Evolutionary conservation across 768 basidiomycete species (phyloP), one percentile per base, ranked within the genome.

Genomic region (Kondoa subrosea): DNA sequence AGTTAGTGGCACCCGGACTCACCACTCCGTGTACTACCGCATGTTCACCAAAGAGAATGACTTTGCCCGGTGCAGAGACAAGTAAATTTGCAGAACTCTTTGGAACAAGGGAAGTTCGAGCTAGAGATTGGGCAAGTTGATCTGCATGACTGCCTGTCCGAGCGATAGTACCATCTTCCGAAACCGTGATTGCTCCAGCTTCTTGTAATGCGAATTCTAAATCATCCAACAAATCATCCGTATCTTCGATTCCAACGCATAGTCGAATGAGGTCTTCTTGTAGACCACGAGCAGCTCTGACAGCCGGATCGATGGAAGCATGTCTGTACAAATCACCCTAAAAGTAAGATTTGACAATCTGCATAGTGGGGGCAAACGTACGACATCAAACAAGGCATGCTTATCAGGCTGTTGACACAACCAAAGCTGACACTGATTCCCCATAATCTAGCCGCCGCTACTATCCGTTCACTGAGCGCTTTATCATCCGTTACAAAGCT

Each of bases 361-460:
- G 56, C 25, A 58, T 26, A 29, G 67, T 21, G n/a, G 57, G 32
- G 21, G 31, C 25, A 0, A 56, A 87, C 92, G 80, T 78, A 97
- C 93, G 91, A 95, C 95, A 99, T 97, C 73, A 90, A 85, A 77
- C 95, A 97, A 40, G 95, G 95, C 93, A 99, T 96, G 71, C 88
- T 91, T 78, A 97, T 97, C 77, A 99, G 77, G 75, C 89, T 91
- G 80, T 99, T 99, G 69, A 99, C 92, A 72, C 89, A 91, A 33
- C 95, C 95, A 75, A 99, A 99, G 76, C 89, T 91, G 73, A 99
- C 95, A 70, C 87, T 90, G 75, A 99, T 96, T 25, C 92, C 89
- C 92, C 93, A 99, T 30, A 99, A 80, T 65, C 91, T 82, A 17
- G 95, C 89, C 0, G 86, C 88, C 3, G 87, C 93, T 8, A 99